Conservation (phyloP, 441 rosid genomes). For the Bocquillonia castaneifolia region DNA sequence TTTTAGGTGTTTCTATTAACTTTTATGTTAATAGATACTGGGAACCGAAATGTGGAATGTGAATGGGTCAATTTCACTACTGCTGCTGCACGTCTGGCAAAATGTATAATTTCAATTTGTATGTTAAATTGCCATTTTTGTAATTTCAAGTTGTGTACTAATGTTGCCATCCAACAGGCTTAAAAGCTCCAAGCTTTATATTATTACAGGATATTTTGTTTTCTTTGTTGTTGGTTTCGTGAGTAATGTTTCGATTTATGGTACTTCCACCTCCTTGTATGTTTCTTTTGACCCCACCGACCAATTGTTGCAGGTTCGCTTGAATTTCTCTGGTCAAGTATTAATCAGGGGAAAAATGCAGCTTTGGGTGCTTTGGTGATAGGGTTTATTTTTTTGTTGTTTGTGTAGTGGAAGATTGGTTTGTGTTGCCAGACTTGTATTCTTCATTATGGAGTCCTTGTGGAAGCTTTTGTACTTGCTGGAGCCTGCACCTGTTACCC, state of each 20-base stretch:
- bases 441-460: slow-evolving; percentile 57
- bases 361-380: slow-evolving; percentile 25
- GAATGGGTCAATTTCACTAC: not conserved
- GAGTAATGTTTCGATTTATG: not conserved
- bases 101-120: not conserved
- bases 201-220: not conserved
- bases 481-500: slow-evolving; percentile 88
- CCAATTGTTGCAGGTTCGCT: slow-evolving; percentile 39
- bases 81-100: not conserved
- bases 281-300: not conserved
- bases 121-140: not conserved
- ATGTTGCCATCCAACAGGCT: not conserved
- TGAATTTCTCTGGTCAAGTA: slow-evolving; percentile 24
- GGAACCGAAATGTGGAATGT: not conserved
- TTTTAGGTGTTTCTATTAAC: not conserved
- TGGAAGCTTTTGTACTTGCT: slow-evolving; percentile 77
- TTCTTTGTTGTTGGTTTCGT: not conserved
- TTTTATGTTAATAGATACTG: not conserved
- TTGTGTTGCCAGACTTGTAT: slow-evolving; percentile 20
- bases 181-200: not conserved
- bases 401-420: slow-evolving; percentile 17
- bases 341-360: slow-evolving; percentile 28
- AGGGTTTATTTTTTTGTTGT: slow-evolving; percentile 3
- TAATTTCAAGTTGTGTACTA: not conserved
- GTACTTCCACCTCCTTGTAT: not conserved